These are phyloP conservation scores for Botryotinia calthae DNA, from an alignment of 2,329 filamentous ascomycete genomes.

Conservation along the genomic window DNA sequence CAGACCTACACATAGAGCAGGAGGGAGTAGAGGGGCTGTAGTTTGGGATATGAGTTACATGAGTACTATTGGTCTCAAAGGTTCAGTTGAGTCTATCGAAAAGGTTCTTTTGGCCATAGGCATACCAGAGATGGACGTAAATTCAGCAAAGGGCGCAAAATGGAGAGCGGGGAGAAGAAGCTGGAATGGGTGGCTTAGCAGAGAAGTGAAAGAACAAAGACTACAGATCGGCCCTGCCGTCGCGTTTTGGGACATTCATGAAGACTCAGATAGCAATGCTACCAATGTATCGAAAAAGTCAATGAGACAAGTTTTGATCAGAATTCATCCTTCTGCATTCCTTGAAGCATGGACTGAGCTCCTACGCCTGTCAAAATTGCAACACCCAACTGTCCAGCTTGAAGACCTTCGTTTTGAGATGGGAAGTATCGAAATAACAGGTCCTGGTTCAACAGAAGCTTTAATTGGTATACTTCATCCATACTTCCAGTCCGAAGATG, in stretches of 20 bases:
- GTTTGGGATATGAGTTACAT: conserved; percentile 95
- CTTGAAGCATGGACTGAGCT: conserved; percentile 62
- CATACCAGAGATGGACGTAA: conserved; percentile 57
- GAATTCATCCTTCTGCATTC: conserved; percentile 81
- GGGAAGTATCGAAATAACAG: conserved; percentile 67
- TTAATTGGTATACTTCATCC: conserved; percentile 66
- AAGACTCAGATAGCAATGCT: conserved; percentile 27
- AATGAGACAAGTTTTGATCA: conserved; percentile 57
- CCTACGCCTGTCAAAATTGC: conserved; percentile 55
- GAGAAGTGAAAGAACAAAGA: conserved; percentile 52
- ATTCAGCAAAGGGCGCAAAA: conserved; percentile 62
- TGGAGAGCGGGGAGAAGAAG: conserved; percentile 65
- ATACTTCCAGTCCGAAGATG: conserved; percentile 40
- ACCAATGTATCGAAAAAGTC: conserved; percentile 40
- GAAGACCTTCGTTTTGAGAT: conserved; percentile 70
- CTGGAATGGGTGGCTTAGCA: conserved; percentile 57
- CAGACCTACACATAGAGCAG: conserved; percentile 78
- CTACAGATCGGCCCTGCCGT: conserved; percentile 69
- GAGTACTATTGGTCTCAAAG: conserved; percentile 78
- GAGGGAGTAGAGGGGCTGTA: conserved; percentile 71
- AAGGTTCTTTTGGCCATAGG: conserved; percentile 66
- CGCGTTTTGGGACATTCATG: conserved; percentile 65
- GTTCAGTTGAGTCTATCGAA: conserved; percentile 60
- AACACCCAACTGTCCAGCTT: conserved; percentile 58
- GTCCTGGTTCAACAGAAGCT: conserved; percentile 76